These are phyloP conservation scores for Boletus subparvulus DNA, from an alignment of 768 basidiomycete species.

Conservation along the genomic window DNA sequence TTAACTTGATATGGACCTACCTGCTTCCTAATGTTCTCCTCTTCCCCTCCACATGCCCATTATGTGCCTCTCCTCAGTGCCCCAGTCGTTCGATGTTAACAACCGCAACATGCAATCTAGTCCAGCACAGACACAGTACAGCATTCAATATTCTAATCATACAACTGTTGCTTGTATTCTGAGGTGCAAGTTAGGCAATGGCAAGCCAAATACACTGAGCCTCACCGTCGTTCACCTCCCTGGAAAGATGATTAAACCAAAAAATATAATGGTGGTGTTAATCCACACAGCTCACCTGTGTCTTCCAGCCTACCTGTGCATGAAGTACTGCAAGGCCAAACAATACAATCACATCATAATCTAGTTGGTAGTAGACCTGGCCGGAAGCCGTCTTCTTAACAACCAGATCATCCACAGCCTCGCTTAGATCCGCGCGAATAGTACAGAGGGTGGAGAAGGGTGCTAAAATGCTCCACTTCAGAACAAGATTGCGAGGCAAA, in stretches of 20 bases:
- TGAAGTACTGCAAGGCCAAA: slow-evolving; percentile 11
- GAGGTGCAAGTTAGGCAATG: neutral
- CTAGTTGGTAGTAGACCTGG: slow-evolving; percentile 7
- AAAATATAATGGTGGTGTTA: neutral
- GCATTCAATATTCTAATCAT: no score
- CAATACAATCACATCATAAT: slow-evolving; percentile 15
- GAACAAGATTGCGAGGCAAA: neutral
- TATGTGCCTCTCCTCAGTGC: no score
- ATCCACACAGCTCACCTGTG: neutral
- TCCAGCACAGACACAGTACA: no score
- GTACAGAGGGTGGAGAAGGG: slow-evolving; percentile 5
- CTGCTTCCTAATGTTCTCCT: no score
- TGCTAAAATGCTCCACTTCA: neutral
- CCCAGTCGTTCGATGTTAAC: no score
- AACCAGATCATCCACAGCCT: neutral
- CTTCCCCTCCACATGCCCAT: no score
- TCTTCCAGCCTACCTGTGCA: slow-evolving; percentile 9
- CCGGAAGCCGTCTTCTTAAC: neutral
- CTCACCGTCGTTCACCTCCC: neutral
- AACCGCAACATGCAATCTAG: no score
- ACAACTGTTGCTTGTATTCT: neutral
- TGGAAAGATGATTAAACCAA: neutral
- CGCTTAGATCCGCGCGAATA: neutral
- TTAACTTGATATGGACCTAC: no score
- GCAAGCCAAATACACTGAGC: neutral